Evolutionary conservation across 2,329 filamentous ascomycete species (phyloP), one percentile per base, ranked within the genome.

Genomic region (Ophiostoma quercus): DNA sequence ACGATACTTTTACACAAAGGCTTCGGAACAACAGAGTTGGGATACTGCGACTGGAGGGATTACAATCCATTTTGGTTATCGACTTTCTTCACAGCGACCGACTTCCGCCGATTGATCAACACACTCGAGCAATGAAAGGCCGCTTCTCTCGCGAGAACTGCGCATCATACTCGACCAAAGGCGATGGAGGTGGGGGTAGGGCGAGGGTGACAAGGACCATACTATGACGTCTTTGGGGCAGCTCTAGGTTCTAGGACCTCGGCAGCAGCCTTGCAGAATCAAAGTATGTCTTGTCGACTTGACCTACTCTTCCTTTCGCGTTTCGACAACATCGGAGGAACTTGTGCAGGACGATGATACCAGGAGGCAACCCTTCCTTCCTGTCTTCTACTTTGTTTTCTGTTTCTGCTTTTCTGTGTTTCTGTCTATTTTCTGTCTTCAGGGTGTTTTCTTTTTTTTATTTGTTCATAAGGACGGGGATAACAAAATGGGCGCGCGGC

Each of bases 401-500:
- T 22, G 37, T 39, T 65, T 57, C 22, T 62, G 2, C 12, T 32
- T 65, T 22, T 4, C 43, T 60, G n/a, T 41, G 25, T 62, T 65
- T 34, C 3, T 66, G 32, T n/a, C n/a, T 32, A 29, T 60, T 12
- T 22, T 60, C 57, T 32, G 57, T 60, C 2, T 19, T 62, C 25
- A 16, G 25, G 57, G 57, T 60, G 25, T 69, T 34, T 60, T 39
- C 29, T 29, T 37, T 67, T 62, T 62, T 67, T 65, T 54, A 39
- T 63, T 63, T 34, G 51, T 63, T 67, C 43, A 19, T 62, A 29
- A 57, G 60, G 54, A 69, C 16, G 66, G 57, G 68, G 39, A 67
- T 60, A 43, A 12, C 34, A 47, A 39, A 69, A 68, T 69, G 70
- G 70, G 72, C 72, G 70, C 70, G 71, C 67, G 72, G 72, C 72